These are phyloP conservation scores for Pseudocercospora vitis DNA, from an alignment of 2,329 filamentous ascomycete genomes.

Conservation along the genomic window DNA sequence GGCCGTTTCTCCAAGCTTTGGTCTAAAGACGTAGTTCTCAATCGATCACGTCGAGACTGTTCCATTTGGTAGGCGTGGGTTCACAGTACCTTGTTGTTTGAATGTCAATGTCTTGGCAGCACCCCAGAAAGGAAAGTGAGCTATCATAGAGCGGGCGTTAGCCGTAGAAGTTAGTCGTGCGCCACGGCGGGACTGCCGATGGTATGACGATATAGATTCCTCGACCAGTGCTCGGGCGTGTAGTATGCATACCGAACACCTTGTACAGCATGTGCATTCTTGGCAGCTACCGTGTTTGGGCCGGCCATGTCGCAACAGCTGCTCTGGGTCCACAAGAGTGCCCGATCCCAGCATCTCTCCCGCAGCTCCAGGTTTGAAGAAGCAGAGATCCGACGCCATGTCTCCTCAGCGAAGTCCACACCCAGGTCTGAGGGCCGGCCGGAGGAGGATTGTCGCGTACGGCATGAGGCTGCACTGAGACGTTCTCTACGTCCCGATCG, in stretches of 20 bases:
- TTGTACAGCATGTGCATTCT: background rate
- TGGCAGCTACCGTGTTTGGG: background rate
- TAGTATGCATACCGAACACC: too few species aligned
- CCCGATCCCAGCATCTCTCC: background rate
- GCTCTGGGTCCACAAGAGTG: slow-evolving; percentile 1
- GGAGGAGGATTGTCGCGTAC: background rate
- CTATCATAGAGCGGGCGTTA: background rate
- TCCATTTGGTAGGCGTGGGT: too few species aligned
- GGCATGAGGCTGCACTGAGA: background rate
- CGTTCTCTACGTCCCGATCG: background rate
- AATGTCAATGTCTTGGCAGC: background rate
- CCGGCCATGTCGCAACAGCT: background rate
- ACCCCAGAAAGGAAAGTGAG: background rate
- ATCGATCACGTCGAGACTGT: too few species aligned
- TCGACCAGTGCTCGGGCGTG: background rate
- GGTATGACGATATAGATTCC: background rate
- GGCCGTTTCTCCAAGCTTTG: too few species aligned
- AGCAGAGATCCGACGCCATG: background rate
- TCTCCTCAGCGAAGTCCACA: background rate
- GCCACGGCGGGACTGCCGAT: background rate
- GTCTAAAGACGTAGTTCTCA: too few species aligned
- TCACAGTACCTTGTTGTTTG: too few species aligned
- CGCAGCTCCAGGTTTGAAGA: background rate
- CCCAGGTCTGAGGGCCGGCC: background rate
- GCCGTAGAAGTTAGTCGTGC: background rate